A percentile compares a stretch with the other conserved stretches of the same genome.
phyloP scores from a whole-genome alignment of 371 early-diverging fungal species.

The Apophysomyces elegans region DNA sequence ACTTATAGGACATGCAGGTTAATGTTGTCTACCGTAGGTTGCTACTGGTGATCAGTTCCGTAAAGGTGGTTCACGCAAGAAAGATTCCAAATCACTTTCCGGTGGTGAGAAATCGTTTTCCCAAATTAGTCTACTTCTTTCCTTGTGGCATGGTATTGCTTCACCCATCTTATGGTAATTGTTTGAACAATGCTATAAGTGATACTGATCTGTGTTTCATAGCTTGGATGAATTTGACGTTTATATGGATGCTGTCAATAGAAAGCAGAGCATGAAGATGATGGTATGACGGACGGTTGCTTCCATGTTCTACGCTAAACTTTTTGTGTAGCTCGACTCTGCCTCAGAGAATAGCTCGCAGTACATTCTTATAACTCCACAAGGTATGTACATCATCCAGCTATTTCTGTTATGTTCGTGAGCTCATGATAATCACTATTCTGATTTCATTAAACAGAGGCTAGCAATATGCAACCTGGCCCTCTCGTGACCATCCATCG shows the following conservation, averaged over 20 bases:
- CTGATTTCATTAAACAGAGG: conserved; percentile 29
- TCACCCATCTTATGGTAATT: conserved; percentile 89
- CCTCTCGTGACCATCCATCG: conserved; percentile 73
- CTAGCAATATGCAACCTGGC: conserved; percentile 63
- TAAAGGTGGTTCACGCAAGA: conserved; percentile 55
- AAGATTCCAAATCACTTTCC: conserved; percentile 90
- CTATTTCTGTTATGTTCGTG: not conserved
- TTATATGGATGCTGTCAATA: conserved; percentile 99
- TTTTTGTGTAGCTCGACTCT: conserved; percentile 62
- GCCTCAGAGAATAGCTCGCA: conserved; percentile 81
- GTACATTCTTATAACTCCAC: conserved; percentile 96
- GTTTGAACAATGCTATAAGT: not conserved
- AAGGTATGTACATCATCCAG: conserved; percentile 44
- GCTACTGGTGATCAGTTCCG: conserved; percentile 49
- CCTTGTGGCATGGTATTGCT: conserved; percentile 97
- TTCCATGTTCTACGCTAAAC: not conserved
- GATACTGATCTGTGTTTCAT: not conserved
- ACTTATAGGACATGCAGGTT: not conserved
- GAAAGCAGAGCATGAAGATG: conserved; percentile 85
- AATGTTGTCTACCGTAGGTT: conserved; percentile 21
- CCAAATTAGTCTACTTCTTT: conserved; percentile 93
- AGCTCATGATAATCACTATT: not conserved
- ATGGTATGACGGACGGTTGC: conserved; percentile 51
- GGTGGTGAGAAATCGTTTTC: conserved; percentile 99
- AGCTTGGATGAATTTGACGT: conserved; percentile 99